Base-by-base conservation (phyloP, 805 yeast genomes). In the Metschnikowia gelsemii region DNA sequence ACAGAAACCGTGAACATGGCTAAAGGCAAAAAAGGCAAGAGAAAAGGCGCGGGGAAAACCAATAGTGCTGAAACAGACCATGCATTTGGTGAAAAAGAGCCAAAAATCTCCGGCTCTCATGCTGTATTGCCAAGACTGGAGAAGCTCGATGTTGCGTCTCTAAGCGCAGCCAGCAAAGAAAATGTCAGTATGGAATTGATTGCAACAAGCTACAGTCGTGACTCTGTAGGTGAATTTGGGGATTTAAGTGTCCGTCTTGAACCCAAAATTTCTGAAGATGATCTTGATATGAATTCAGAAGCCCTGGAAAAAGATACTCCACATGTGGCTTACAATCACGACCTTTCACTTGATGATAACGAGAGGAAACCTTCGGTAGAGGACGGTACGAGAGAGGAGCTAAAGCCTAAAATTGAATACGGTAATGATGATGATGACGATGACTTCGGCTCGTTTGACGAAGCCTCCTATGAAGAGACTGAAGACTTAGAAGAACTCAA, bases 391-490 rank as follows among this genome's bases (percentile, higher is more conserved):
- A n/a, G n/a, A n/a, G 25, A 22, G 25, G 18, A 27, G 18, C 18
- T 7, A 27, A 11, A 27, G 18, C 7, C 16, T 11, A 13, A 4
- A 24, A 24, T n/a, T n/a, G n/a, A n/a, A n/a, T n/a, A n/a, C n/a
- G 28, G 6, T 12, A 31, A 42, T 9, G 58, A 45, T 9, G 58
- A 45, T 3, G 62, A 56, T 4, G 64, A 55, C 3, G 71, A 61
- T 38, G 68, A 63, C 36, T 67, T 67, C 42, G 73, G 71, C 7
- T 59, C 68, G 2, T 67, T 67, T 45, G 71, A 64, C 42, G 63
- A 64, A 35, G 67, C 62, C 2, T 59, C 64, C 1, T 48, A 61
- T 29, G 63, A 60, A 20, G 62, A 56, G 19, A 9, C 14, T 18
- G 45, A 36, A 8, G 32, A 19, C 5, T 11, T 18, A 1, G 19